phyloP scores from a whole-genome alignment of 495 filamentous ascomycete genomes.

The Trichoderma parareesei region DNA sequence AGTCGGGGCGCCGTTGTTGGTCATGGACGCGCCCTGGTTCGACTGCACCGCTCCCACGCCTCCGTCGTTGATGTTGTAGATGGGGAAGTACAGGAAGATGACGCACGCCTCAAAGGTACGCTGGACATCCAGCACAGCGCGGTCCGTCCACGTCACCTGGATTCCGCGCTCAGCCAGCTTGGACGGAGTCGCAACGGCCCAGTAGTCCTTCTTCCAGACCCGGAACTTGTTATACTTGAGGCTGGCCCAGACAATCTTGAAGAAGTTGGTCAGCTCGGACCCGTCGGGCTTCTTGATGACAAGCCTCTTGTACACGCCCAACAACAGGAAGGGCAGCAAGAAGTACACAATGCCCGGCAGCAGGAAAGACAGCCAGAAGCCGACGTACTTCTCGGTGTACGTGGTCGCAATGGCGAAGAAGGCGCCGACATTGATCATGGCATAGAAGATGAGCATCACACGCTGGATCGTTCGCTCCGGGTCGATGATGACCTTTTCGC shows the following conservation, averaged over 20 bases:
- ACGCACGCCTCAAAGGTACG: conserved; percentile 25
- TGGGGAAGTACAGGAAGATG: conserved; percentile 36
- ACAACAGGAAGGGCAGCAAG: conserved; percentile 53
- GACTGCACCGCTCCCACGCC: conserved; percentile 25
- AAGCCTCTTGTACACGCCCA: conserved; percentile 52
- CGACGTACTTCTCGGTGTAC: conserved; percentile 66
- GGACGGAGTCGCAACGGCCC: conserved; percentile 37
- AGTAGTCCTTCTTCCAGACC: conserved; percentile 45
- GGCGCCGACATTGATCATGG: conserved; percentile 64
- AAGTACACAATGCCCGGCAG: conserved; percentile 53
- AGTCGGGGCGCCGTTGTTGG: conserved; percentile 62
- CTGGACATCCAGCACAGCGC: conserved; percentile 38
- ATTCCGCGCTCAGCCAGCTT: conserved; percentile 31
- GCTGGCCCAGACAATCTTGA: conserved; percentile 44
- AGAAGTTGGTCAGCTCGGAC: conserved; percentile 51
- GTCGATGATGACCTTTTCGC: conserved; percentile 62
- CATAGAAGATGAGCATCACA: conserved; percentile 56
- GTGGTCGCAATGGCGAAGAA: conserved; percentile 49
- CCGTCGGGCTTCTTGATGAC: conserved; percentile 48
- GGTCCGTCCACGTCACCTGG: conserved; percentile 36
- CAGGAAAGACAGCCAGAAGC: conserved; percentile 62
- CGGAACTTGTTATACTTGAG: conserved; percentile 46
- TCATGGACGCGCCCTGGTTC: conserved; percentile 66
- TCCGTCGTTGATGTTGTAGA: conserved; percentile 54
- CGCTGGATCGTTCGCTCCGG: conserved; percentile 51